Evolutionary conservation across 2,329 filamentous ascomycete species (phyloP).

Genomic region (Claviceps sp.): DNA sequence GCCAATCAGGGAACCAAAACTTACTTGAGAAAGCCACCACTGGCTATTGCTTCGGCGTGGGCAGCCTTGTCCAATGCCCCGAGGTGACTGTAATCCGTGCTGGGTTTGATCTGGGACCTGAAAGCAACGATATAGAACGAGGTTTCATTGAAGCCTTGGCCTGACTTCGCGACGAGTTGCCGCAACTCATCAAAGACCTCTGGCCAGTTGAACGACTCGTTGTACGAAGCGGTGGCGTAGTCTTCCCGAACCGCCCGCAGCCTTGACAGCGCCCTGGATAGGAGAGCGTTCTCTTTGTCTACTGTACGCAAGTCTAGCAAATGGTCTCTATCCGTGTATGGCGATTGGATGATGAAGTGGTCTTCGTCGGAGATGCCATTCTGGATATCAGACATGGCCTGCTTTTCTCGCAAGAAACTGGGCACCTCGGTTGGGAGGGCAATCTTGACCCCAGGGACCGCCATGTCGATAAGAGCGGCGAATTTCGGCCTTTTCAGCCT

Average conservation of each 20-base stretch:
- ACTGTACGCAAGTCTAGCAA: conserved; percentile 59
- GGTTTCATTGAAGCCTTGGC: conserved; percentile 42
- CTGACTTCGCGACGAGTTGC: conserved; percentile 31
- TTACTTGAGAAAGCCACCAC: conserved; percentile 71
- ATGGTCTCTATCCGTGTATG: conserved; percentile 59
- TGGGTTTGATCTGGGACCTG: conserved; percentile 55
- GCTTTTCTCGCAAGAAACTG: conserved; percentile 13
- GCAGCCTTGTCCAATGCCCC: conserved; percentile 63
- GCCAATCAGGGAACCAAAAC: conserved; percentile 9
- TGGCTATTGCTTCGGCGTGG: conserved; percentile 65
- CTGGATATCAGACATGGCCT: conserved; percentile 14
- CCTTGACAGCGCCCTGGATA: conserved; percentile 56
- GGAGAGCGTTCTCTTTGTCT: conserved; percentile 49
- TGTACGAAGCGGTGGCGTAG: conserved; percentile 66
- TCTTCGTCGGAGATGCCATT: conserved; percentile 10
- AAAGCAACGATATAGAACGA: conserved; percentile 80
- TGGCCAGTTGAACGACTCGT: conserved; percentile 64
- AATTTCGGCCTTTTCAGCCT: background rate
- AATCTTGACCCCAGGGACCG: conserved; percentile 13
- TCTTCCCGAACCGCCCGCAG: conserved; percentile 50
- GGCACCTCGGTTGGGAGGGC: conserved; percentile 12
- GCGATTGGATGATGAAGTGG: conserved; percentile 50
- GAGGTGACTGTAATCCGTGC: conserved; percentile 54
- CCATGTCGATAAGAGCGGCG: conserved; percentile 13
- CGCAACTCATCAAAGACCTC: conserved; percentile 46